Base-by-base conservation (phyloP, 768 basidiomycete species). In the Cystofilobasidium macerans region DNA sequence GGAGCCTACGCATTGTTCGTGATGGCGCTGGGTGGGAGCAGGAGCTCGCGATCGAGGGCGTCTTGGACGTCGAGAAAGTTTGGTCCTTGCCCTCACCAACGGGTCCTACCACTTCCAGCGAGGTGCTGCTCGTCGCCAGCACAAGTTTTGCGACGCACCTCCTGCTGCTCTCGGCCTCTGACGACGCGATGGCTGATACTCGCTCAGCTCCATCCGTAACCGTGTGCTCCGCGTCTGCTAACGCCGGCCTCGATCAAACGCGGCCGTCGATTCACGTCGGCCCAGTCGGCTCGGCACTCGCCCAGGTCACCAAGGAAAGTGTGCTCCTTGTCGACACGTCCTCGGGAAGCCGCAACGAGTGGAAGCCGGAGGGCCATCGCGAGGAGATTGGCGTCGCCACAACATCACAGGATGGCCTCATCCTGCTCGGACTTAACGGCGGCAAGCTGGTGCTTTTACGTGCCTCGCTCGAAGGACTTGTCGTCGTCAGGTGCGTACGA, bases 11-110 rank as follows among this genome's bases (percentile, higher is more conserved):
- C 57, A 76, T 91, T 35, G 80, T 95, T 24, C 80, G 88, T 68
- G 88, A 84, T 64, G 91, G 91, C 2, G 88, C 89, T 8, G 86
- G 88, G 70, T 85, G 90, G 72, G 79, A 82, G 63, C 85, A 86
- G 70, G 71, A 82, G 14, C 86, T 84, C 0, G 74, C 76, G 33
- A 71, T 88, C 8, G 79, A 82, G 6, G 85, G 85, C 0, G 69
- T 90, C 54, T 73, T 77, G 0, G 76, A 82, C 63, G 78, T 86
- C n/a, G 80, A 81, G 16, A 77, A 78, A 30, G 73, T 90, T 2
- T 92, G 86, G 83, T 16, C 67, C 5, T 2, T 73, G n/a, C 28
- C 26, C 20, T 24, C 20, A 5, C n/a, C 13, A 16, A 20, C 9
- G 3, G 18, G 35, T 32, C 1, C 28, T 5, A 32, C 18, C 30